Evolutionary conservation across 2,329 filamentous ascomycete genomes (phyloP).

Genomic region (Ceratocystis diversiconidia): DNA sequence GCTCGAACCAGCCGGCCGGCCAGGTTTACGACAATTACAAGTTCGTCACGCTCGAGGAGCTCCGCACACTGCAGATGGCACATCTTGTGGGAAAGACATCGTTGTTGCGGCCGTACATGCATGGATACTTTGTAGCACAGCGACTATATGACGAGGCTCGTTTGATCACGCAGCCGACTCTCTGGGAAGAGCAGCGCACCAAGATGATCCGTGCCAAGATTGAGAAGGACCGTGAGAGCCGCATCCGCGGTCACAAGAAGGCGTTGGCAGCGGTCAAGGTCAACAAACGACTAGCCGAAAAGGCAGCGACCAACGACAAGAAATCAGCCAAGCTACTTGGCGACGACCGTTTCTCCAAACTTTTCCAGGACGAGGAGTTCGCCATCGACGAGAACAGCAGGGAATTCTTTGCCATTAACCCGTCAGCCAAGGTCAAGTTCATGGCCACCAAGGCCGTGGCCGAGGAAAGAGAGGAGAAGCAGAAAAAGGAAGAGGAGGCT

Average conservation of each 20-base stretch:
- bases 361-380: conserved; percentile 92
- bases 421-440: conserved; percentile 45
- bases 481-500: conserved; percentile 24
- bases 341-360: conserved; percentile 71
- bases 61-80: conserved; percentile 70
- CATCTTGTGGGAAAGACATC: conserved; percentile 86
- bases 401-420: conserved; percentile 81
- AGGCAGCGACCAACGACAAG: conserved; percentile 46
- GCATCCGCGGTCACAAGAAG: conserved; percentile 90
- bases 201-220: conserved; percentile 92
- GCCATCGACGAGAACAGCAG: conserved; percentile 75
- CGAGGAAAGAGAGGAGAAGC: conserved; percentile 32
- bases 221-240: conserved; percentile 87
- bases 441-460: conserved; percentile 13
- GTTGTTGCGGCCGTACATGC: conserved; percentile 90
- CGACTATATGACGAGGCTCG: conserved; percentile 90
- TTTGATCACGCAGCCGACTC: conserved; percentile 82
- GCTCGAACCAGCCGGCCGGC: conserved; percentile 39
- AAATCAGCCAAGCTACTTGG: conserved; percentile 48
- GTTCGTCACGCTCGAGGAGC: conserved; percentile 79
- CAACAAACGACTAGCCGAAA: conserved; percentile 70
- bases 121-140: conserved; percentile 94
- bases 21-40: conserved; percentile 99
- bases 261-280: conserved; percentile 53
- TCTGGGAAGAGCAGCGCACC: conserved; percentile 81